Evolutionary conservation across 2,329 filamentous ascomycete species (phyloP).

Genomic region (Colletotrichum neosansevieriae): DNA sequence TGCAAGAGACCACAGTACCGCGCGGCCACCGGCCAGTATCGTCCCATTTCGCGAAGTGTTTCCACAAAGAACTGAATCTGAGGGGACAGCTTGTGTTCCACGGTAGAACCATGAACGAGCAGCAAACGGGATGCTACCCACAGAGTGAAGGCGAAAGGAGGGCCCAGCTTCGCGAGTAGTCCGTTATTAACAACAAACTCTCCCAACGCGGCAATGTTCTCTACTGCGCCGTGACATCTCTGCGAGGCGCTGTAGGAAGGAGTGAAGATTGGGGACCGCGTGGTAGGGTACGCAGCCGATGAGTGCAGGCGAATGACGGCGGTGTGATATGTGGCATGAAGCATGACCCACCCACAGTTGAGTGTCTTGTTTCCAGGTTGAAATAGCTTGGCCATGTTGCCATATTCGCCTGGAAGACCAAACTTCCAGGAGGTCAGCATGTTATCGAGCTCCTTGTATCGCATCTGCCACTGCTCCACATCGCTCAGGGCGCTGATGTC

Average conservation of each 20-base stretch:
- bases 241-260: constrained; percentile 89
- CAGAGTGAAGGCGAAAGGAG: constrained; percentile 90
- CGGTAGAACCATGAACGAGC: constrained; percentile 90
- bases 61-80: constrained; percentile 87
- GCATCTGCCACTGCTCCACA: constrained; percentile 89
- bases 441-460: constrained; percentile 87
- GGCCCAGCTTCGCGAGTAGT: constrained; percentile 84
- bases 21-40: constrained; percentile 86
- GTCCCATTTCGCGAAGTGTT: constrained; percentile 82
- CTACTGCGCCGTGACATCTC: constrained; percentile 84
- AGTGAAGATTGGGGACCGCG: constrained; percentile 87
- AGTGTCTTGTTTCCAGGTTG: constrained; percentile 76
- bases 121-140: constrained; percentile 92
- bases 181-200: constrained; percentile 82
- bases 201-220: constrained; percentile 82
- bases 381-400: constrained; percentile 84
- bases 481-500: constrained; percentile 87
- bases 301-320: constrained; percentile 92
- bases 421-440: constrained; percentile 87
- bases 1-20: constrained; percentile 85
- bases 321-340: constrained; percentile 91
- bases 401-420: constrained; percentile 83
- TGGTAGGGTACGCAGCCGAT: constrained; percentile 92
- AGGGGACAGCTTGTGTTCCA: constrained; percentile 84
- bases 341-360: constrained; percentile 89